phyloP scores from a whole-genome alignment of 345 rosid genomes.

The Stellera chamaejasme region DNA sequence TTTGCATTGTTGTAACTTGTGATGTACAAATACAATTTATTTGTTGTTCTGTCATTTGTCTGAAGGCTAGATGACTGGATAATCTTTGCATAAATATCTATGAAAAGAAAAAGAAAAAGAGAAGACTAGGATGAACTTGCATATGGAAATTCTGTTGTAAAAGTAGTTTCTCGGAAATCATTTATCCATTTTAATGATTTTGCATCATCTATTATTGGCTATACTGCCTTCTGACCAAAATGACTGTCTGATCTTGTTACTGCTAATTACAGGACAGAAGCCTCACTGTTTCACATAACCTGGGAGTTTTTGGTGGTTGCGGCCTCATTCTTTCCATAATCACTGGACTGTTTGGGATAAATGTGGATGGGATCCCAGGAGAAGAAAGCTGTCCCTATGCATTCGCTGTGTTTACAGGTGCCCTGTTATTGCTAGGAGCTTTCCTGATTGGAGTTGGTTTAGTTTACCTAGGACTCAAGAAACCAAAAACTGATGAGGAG shows the following conservation, averaged over 20 bases:
- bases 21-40: too few relatives aligned
- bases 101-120: neutral
- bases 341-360: constrained; percentile 91
- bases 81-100: neutral
- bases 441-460: constrained; percentile 59
- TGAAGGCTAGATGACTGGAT: too few relatives aligned
- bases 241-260: too few relatives aligned
- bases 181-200: too few relatives aligned
- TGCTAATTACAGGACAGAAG: constrained; percentile 56
- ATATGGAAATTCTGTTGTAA: too few relatives aligned
- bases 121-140: neutral
- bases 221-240: too few relatives aligned
- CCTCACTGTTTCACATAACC: constrained; percentile 79
- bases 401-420: constrained; percentile 60
- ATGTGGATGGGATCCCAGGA: constrained; percentile 96
- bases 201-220: too few relatives aligned
- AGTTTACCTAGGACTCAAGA: constrained; percentile 67
- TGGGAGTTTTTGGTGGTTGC: constrained; percentile 89
- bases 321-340: constrained; percentile 74
- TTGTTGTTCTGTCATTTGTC: too few relatives aligned
- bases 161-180: too few relatives aligned
- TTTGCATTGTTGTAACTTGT: too few relatives aligned
- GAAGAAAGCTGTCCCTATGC: constrained; percentile 69
- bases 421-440: constrained; percentile 40
- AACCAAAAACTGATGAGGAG: constrained; percentile 53